These are phyloP conservation scores for Skeletonema costatum DNA, from an alignment of 108 stramenopile genomes.

Conservation along the genomic window DNA sequence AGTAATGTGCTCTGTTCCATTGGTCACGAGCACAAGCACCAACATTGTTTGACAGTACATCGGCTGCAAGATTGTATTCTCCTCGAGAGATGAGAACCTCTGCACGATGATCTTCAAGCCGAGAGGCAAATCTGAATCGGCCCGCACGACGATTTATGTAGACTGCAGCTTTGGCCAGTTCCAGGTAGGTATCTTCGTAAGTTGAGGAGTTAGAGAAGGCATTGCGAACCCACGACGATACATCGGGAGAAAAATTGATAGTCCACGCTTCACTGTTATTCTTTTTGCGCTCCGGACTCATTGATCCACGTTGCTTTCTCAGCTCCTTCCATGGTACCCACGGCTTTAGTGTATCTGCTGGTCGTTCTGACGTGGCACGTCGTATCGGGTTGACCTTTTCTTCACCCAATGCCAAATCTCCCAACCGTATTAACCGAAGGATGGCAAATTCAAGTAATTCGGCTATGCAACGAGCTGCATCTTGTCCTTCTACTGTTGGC, in stretches of 20 bases:
- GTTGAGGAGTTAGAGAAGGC: slow-evolving; percentile 24
- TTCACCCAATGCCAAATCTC: slow-evolving; percentile 47
- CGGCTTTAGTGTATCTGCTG: slow-evolving; percentile 52
- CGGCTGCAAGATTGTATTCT: slow-evolving; percentile 55
- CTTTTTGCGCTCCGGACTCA: background rate
- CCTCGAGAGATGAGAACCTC: slow-evolving; percentile 66
- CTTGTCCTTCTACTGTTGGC: slow-evolving; percentile 28
- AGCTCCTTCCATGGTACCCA: slow-evolving; percentile 68
- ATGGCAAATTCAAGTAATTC: slow-evolving; percentile 77
- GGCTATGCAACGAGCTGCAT: slow-evolving; percentile 56
- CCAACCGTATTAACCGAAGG: slow-evolving; percentile 62
- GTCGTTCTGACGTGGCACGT: slow-evolving; percentile 36
- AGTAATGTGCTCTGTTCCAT: slow-evolving; percentile 76
- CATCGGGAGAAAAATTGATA: slow-evolving; percentile 8
- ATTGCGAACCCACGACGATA: slow-evolving; percentile 32
- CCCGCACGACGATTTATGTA: slow-evolving; percentile 51
- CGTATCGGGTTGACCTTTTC: slow-evolving; percentile 53
- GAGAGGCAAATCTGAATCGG: slow-evolving; percentile 59
- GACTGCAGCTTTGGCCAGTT: slow-evolving; percentile 58
- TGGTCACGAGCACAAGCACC: slow-evolving; percentile 65
- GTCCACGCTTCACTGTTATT: slow-evolving; percentile 12
- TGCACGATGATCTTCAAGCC: slow-evolving; percentile 65
- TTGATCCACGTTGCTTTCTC: slow-evolving; percentile 13
- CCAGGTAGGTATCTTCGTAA: slow-evolving; percentile 60
- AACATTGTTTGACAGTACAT: slow-evolving; percentile 54